Conservation (phyloP, 1,284 basidiomycete species). For the Cryptococcus wingfieldii region DNA sequence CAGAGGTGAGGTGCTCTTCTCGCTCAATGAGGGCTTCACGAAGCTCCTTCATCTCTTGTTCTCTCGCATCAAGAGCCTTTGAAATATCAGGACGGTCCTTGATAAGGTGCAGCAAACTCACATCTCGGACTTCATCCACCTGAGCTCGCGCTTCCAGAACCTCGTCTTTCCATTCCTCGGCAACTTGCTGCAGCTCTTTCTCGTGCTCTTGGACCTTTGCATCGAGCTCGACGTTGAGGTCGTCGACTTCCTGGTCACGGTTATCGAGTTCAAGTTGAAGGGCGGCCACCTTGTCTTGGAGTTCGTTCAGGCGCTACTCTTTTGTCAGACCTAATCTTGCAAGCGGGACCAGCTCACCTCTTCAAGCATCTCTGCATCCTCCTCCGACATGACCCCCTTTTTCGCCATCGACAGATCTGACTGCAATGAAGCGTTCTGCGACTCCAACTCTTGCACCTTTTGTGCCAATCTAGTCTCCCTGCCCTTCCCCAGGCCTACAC, state of each 20-base stretch:
- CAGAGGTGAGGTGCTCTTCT: constrained; percentile 33
- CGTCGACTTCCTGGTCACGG: constrained; percentile 47
- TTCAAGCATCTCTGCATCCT: constrained; percentile 40
- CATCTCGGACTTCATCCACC: constrained; percentile 46
- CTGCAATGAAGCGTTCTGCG: constrained; percentile 48
- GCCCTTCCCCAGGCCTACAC: constrained; percentile 51
- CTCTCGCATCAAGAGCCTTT: constrained; percentile 33
- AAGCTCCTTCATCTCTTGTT: constrained; percentile 38
- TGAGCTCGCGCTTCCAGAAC: constrained; percentile 41
- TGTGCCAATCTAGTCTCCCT: constrained; percentile 61
- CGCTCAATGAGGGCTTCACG: constrained; percentile 33
- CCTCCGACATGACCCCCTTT: constrained; percentile 30
- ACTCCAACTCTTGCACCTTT: constrained; percentile 58
- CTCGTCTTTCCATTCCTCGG: constrained; percentile 45
- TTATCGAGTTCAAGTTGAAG: constrained; percentile 46
- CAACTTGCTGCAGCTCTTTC: constrained; percentile 42
- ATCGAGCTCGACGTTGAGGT: constrained; percentile 48
- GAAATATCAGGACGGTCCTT: not conserved
- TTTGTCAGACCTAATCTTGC: not conserved
- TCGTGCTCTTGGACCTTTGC: constrained; percentile 42
- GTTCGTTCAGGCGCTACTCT: constrained; percentile 38
- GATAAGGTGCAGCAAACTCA: constrained; percentile 11
- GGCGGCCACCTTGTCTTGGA: constrained; percentile 45
- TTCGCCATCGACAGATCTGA: constrained; percentile 33
- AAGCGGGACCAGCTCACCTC: constrained; percentile 23